Base-by-base conservation (phyloP, 805 yeast genomes). In the Candida koratica region DNA sequence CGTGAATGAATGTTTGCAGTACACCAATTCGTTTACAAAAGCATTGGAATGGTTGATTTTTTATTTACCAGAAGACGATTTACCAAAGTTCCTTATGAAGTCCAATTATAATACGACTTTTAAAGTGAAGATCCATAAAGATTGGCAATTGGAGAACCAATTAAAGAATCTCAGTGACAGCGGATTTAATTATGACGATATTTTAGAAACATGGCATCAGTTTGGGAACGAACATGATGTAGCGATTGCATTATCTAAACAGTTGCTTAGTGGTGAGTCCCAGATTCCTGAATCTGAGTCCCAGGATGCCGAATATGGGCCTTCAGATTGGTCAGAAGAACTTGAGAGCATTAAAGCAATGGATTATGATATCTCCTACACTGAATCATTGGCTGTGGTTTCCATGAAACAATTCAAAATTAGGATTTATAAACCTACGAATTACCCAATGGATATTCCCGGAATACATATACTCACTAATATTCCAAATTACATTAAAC, bases 51-150 rank as follows among this genome's bases (percentile, higher is more conserved):
- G 93, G 90, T 69, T 90, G 13, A 60, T 90, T 8, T 80, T 89
- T 46, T 93, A 90, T 51, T 75, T 90, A 3, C 97, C 97, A 0
- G 97, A 93, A 44, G 97, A 89, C 52, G 98, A 90, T 50, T 63
- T 90, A 20, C 98, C 98, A 0, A 46, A 60, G 0, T 63, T 68
- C 31, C 84, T 84, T 49, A 68, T 71, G 12, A 77, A 79, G 42
- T 61, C 75, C 26, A 69, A 71, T 15, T 70, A 69, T 29, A 87
- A 80, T 46, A 65, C 81, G 0, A 74, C 72, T 32, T 71, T 79
- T 16, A 69, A 73, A 36, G 64, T 83, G 27, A 83, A 73, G 42
- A 61, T 75, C n/a, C 61, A 81, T 4, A 69, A 68, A 8, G 72
- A 77, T 45, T 50, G 79, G 25, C 67, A 71, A 36, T 51, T 56